A percentile compares a stretch with the other conserved stretches of the same genome.
Conservation (phyloP, 140 eudicot species). For the Stevia rebaudiana region DNA sequence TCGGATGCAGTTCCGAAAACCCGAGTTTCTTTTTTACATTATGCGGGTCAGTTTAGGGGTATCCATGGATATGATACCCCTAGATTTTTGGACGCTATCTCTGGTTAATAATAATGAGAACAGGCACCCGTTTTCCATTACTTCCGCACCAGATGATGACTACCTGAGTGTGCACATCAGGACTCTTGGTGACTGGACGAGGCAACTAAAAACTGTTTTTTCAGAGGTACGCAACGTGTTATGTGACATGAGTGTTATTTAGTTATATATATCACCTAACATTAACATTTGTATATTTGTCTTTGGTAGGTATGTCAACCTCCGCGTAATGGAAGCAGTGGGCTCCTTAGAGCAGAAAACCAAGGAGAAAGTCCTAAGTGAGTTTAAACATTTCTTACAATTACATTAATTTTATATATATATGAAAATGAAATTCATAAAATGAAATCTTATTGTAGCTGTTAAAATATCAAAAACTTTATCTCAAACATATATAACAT, state of each 20-base stretch:
- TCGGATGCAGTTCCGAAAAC: too few species aligned
- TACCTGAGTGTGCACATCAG: conserved; percentile 22
- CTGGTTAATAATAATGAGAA: background rate
- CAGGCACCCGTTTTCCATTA: conserved; percentile 25
- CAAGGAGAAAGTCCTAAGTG: conserved; percentile 69
- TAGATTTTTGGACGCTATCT: background rate
- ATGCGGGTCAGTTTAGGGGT: too few species aligned
- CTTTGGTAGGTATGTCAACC: conserved; percentile 71
- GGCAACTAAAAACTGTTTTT: conserved; percentile 12
- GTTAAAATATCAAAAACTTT: too few species aligned
- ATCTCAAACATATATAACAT: too few species aligned
- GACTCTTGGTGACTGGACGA: conserved; percentile 20
- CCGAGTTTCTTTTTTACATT: too few species aligned
- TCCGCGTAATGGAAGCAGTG: conserved; percentile 69
- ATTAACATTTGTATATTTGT: conserved; percentile 16
- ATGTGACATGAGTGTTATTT: background rate
- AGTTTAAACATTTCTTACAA: conserved; percentile 8
- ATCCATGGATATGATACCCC: too few species aligned
- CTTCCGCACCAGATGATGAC: conserved; percentile 25
- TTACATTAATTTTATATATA: background rate
- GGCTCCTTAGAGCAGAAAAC: conserved; percentile 72
- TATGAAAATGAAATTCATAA: too few species aligned
- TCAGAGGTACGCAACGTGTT: background rate
- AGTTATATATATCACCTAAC: conserved; percentile 10
- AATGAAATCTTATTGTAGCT: too few species aligned